Evolutionary conservation across 225 moss, liverwort and hornwort species (phyloP).

Genomic region (Bryum argenteum): DNA sequence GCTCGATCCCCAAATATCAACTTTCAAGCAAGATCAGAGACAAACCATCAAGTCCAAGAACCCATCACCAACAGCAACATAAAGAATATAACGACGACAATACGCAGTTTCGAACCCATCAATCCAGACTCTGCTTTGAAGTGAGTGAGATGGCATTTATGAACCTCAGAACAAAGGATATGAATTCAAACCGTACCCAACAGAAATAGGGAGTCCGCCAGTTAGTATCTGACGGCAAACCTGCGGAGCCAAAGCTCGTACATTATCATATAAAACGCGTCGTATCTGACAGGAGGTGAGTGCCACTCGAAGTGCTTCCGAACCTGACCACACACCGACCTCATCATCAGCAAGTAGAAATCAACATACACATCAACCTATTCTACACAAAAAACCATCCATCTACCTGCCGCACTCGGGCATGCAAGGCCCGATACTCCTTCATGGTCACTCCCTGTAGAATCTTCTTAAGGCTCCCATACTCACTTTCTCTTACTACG

Average conservation of each 20-base stretch:
- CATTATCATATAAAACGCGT: conserved; percentile 68
- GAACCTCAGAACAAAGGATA: too few relatives aligned
- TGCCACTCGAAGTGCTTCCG: conserved; percentile 70
- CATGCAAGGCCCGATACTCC: conserved; percentile 54
- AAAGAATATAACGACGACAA: too few relatives aligned
- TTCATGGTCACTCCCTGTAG: conserved; percentile 49
- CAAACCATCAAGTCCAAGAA: too few relatives aligned
- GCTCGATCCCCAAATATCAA: too few relatives aligned
- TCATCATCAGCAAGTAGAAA: background rate
- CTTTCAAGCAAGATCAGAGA: too few relatives aligned
- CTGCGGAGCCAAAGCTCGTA: conserved; percentile 68
- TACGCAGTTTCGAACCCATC: too few relatives aligned
- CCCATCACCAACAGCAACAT: too few relatives aligned
- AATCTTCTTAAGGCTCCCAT: conserved; percentile 45
- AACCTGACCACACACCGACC: conserved; percentile 36
- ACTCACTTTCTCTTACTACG: conserved; percentile 48
- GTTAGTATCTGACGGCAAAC: conserved; percentile 53
- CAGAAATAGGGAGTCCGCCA: too few relatives aligned
- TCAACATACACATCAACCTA: background rate
- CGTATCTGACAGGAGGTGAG: conserved; percentile 53
- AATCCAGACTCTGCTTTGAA: too few relatives aligned
- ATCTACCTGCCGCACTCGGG: conserved; percentile 61
- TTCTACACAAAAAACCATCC: background rate
- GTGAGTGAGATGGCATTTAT: too few relatives aligned
- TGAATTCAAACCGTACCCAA: too few relatives aligned